Percentiles rank a stretch among this genome's conserved stretches.
phyloP scores from a whole-genome alignment of 2,329 filamentous ascomycete genomes.

The Calonectria hawksworthii region DNA sequence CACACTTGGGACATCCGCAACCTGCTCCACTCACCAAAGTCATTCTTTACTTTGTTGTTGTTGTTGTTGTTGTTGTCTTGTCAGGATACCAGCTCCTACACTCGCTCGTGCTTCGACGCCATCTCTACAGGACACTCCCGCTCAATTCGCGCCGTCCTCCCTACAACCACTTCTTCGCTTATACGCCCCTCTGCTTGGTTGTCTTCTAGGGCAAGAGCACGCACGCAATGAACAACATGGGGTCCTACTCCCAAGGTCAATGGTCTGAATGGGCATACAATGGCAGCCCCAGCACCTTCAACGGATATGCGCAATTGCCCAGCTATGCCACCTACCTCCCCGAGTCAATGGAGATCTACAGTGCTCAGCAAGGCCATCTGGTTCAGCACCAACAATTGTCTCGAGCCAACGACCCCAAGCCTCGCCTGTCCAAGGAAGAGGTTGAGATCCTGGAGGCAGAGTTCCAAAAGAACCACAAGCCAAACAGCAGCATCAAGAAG shows the following conservation, averaged over 20 bases:
- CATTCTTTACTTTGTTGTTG: conserved; percentile 11
- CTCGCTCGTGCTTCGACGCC: conserved; percentile 23
- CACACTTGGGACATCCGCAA: neutral
- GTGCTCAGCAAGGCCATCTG: conserved; percentile 53
- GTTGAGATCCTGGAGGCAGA: conserved; percentile 72
- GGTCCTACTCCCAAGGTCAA: conserved; percentile 51
- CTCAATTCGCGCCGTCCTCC: neutral
- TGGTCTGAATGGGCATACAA: conserved; percentile 55
- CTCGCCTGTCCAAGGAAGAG: conserved; percentile 70
- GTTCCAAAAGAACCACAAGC: conserved; percentile 75
- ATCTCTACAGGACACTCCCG: neutral
- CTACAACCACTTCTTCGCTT: neutral
- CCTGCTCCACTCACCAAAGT: conserved; percentile 15
- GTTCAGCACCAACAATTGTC: conserved; percentile 56
- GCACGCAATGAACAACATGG: conserved; percentile 49
- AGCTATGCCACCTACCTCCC: conserved; percentile 54
- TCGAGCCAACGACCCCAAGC: conserved; percentile 63
- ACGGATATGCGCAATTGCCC: conserved; percentile 50
- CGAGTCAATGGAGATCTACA: conserved; percentile 56
- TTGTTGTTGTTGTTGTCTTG: conserved; percentile 19
- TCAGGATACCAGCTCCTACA: conserved; percentile 23
- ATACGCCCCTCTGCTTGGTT: neutral
- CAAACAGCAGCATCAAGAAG: conserved; percentile 73
- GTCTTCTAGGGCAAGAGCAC: conserved; percentile 29
- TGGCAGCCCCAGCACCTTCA: conserved; percentile 46